These are phyloP conservation scores for Fagus crenata DNA, from an alignment of 306 rosid species.

Conservation along the genomic window DNA sequence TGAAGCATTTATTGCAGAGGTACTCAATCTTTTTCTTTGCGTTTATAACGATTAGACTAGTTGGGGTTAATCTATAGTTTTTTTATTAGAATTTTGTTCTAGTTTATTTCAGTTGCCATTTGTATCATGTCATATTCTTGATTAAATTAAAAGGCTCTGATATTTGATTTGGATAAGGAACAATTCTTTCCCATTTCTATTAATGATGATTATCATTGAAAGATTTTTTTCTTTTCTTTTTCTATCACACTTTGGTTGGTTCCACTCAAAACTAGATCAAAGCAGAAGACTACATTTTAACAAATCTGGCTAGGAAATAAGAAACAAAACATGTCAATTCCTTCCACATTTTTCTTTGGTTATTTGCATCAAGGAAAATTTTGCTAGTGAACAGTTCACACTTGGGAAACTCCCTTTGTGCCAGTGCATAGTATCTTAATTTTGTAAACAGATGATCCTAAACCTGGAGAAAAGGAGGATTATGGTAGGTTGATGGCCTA, in stretches of 20 bases:
- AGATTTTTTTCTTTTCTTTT: neutral
- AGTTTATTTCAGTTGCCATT: neutral
- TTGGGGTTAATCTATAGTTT: neutral
- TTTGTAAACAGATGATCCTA: too few species aligned
- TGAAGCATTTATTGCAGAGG: constrained; percentile 77
- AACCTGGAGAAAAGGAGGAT: too few species aligned
- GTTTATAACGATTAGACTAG: neutral
- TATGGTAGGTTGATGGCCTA: too few species aligned
- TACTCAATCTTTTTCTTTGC: constrained; percentile 16
- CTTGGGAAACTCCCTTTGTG: too few species aligned
- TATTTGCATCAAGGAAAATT: neutral
- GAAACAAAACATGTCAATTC: neutral
- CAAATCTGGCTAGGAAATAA: too few species aligned
- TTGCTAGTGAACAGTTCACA: neutral
- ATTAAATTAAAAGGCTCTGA: neutral
- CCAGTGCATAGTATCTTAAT: too few species aligned
- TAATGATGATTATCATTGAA: too few species aligned
- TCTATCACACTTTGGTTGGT: neutral
- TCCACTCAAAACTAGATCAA: neutral
- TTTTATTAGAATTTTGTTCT: too few species aligned
- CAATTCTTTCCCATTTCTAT: too few species aligned
- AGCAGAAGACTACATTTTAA: neutral
- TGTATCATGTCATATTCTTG: neutral
- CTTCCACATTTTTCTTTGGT: neutral
- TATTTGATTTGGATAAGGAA: too few species aligned